Base-by-base conservation (phyloP, 495 filamentous ascomycete genomes). In the Sporormia fimetaria region DNA sequence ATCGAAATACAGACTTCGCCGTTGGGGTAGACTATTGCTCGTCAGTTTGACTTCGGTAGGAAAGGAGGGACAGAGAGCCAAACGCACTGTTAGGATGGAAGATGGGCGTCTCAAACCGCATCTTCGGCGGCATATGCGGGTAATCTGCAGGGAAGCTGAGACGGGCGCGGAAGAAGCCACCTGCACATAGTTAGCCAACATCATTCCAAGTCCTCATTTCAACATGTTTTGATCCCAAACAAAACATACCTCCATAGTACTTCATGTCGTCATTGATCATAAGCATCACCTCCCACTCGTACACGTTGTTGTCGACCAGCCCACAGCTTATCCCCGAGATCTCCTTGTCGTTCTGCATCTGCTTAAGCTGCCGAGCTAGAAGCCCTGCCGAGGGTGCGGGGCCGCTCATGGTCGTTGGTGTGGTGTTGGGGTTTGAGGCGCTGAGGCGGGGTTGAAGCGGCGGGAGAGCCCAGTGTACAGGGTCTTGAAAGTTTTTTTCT, bases 201-300 rank as follows among this genome's bases (percentile, higher is more conserved):
- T 8, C 20, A 27, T n/a, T 17, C 10, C 15, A 16, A 17, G 16
- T 7, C 6, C 3, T 29, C 3, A 22, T 14, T 34, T 6, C 5
- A 33, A 27, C 4, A 43, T 2, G 10, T 21, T 21, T 10, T 12
- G 32, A 10, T 8, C 21, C 26, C 31, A 3, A n/a, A 24, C 2
- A 14, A n/a, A 21, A 64, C 78, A 65, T 59, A 78, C 80, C 90
- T 51, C 88, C 92, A 56, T 96, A 98, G 56, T 84, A 80, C 62
- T 92, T 88, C 62, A 84, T 88, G 52, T 98, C 90, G 55, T 98
- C 90, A 21, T 72, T 83, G 54, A 98, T 90, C 90, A 98, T 98
- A 23, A 98, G 73, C 81, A 94, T 94, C 11, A 98, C 86, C 60
- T 96, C 88, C 90, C 90, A 98, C 67, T 95, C 81, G 49, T 94